A percentile compares a stretch with the other conserved stretches of the same genome.
phyloP scores from a whole-genome alignment of 1,284 basidiomycete species.

The Boletus chippewaensis region DNA sequence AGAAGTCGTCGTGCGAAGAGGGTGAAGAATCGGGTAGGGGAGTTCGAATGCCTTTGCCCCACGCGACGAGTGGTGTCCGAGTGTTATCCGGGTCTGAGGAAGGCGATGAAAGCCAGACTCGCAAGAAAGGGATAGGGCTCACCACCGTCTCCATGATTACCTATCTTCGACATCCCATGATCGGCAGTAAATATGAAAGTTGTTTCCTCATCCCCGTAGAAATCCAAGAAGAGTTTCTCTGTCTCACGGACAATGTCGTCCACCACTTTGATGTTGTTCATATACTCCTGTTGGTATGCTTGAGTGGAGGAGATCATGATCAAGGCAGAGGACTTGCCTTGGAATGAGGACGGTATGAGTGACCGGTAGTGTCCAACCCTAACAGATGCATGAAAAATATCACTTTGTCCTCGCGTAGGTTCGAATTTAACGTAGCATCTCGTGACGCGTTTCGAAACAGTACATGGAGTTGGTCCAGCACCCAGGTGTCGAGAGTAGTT shows the following conservation, averaged over 20 bases:
- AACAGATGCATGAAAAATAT: constrained; percentile 84
- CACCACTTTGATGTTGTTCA: constrained; percentile 78
- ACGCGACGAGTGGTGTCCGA: constrained; percentile 77
- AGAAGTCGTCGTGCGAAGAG: constrained; percentile 66
- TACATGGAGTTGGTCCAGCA: constrained; percentile 56
- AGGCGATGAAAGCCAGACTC: constrained; percentile 6
- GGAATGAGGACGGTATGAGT: constrained; percentile 83
- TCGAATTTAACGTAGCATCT: constrained; percentile 42
- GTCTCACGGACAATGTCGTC: constrained; percentile 71
- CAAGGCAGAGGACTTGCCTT: constrained; percentile 35
- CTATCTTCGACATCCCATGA: constrained; percentile 86
- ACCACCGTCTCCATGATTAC: constrained; percentile 89
- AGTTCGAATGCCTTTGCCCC: constrained; percentile 73
- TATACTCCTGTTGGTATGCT: constrained; percentile 58
- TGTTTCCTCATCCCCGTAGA: constrained; percentile 66
- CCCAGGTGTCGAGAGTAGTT: constrained; percentile 75
- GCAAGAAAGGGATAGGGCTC: constrained; percentile 19
- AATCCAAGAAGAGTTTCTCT: constrained; percentile 57
- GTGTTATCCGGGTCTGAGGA: constrained; percentile 78
- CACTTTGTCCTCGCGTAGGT: constrained; percentile 51
- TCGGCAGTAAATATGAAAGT: constrained; percentile 84
- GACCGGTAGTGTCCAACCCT: constrained; percentile 84
- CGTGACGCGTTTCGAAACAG: constrained; percentile 61
- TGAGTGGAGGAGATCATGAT: neutral
- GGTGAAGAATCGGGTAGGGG: constrained; percentile 50